Evolutionary conservation across 768 basidiomycete genomes (phyloP).

Genomic region (Neoboletus brunneissimus): DNA sequence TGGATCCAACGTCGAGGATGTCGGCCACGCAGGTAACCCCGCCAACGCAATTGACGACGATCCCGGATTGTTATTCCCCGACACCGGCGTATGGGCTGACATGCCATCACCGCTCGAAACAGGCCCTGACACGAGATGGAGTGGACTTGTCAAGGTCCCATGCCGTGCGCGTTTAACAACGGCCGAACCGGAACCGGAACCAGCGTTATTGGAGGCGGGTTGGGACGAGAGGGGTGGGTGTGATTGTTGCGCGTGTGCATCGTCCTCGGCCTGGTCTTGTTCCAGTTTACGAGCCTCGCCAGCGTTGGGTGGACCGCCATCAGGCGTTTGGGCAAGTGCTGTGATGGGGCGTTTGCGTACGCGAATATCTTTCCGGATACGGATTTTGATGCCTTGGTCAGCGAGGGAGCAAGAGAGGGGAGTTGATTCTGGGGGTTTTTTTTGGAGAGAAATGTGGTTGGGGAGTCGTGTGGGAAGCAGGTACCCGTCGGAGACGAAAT

Average conservation of each 20-base stretch:
- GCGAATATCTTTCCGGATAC: conserved; percentile 88
- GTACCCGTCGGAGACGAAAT: conserved; percentile 9
- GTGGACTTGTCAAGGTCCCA: conserved; percentile 24
- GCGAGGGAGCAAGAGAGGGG: conserved; percentile 85
- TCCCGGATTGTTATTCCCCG: conserved; percentile 7
- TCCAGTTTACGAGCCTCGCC: conserved; percentile 25
- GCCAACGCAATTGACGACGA: conserved; percentile 25
- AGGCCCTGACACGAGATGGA: conserved; percentile 20
- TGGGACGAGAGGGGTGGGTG: conserved; percentile 11
- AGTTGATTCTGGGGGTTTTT: conserved; percentile 63
- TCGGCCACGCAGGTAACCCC: conserved; percentile 34
- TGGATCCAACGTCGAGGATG: conserved; percentile 28
- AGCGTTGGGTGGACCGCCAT: conserved; percentile 8
- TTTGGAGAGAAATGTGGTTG: not conserved
- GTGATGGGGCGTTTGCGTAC: conserved; percentile 67
- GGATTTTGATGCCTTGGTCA: conserved; percentile 95
- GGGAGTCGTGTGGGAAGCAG: not conserved
- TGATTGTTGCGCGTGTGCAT: conserved; percentile 12
- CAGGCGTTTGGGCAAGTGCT: conserved; percentile 26
- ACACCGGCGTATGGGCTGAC: conserved; percentile 20
- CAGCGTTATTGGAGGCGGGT: not conserved
- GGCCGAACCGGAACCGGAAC: not conserved
- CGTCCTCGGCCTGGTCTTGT: conserved; percentile 28
- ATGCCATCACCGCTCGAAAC: conserved; percentile 19
- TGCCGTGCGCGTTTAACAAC: conserved; percentile 30